phyloP scores from a whole-genome alignment of 2,329 filamentous ascomycete species.

The Tetracladium maxilliforme region DNA sequence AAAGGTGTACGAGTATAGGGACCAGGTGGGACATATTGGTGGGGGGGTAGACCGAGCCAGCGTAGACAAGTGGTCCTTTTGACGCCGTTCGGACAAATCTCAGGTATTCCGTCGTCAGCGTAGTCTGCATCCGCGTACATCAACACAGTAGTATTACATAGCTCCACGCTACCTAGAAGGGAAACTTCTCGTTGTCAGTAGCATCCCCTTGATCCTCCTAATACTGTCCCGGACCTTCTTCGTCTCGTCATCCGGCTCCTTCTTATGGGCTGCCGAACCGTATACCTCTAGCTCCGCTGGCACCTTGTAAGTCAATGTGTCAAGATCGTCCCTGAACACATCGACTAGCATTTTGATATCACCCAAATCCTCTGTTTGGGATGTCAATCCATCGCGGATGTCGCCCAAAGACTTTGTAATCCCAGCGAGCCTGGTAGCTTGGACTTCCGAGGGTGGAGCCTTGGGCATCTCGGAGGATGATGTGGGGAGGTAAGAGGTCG shows the following conservation, averaged over 20 bases:
- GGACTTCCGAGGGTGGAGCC: constrained; percentile 9
- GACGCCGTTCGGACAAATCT: too few relatives aligned
- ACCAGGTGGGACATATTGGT: too few relatives aligned
- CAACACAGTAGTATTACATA: too few relatives aligned
- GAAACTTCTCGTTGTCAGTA: constrained; percentile 63
- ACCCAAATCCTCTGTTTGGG: constrained; percentile 31
- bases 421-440: constrained; percentile 23
- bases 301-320: constrained; percentile 36
- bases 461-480: constrained; percentile 1
- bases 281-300: constrained; percentile 11
- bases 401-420: too few relatives aligned
- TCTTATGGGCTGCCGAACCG: constrained; percentile 15
- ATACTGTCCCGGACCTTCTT: constrained; percentile 62
- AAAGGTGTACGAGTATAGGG: too few relatives aligned
- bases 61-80: too few relatives aligned
- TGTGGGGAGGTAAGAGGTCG: constrained; percentile 37
- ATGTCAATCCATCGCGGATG: too few relatives aligned
- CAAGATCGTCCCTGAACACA: constrained; percentile 50
- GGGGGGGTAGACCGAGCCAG: too few relatives aligned
- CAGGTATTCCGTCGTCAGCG: too few relatives aligned
- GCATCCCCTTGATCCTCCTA: constrained; percentile 61
- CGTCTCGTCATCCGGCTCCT: constrained; percentile 55
- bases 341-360: constrained; percentile 37
- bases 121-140: too few relatives aligned
- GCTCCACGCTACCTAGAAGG: too few relatives aligned